Base-by-base conservation (phyloP, 2,329 filamentous ascomycete species). In the Nothopassalora personata region DNA sequence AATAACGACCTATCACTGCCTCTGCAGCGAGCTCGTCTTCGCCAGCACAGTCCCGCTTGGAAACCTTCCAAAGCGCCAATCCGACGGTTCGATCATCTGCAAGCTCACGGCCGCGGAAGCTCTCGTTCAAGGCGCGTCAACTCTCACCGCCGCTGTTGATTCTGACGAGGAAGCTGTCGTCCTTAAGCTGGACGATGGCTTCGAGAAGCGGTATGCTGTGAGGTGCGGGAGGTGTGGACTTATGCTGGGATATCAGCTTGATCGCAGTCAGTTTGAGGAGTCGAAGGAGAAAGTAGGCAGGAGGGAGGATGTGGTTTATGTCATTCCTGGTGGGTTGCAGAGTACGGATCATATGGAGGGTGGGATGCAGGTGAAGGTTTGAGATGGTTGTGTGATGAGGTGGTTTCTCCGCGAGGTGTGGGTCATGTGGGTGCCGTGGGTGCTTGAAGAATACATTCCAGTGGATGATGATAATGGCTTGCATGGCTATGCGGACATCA, bases 11-110 rank as follows among this genome's bases (percentile, higher is more conserved):
- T 83, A 84, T 73, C 81, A 84, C 74, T 89, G 86, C 78, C 79
- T 86, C 70, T 89, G 86, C 79, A 83, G 78, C 49, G 81, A 86
- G 66, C 81, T 88, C 62, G 75, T 88, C 56, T 79, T 89, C 62
- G 81, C 84, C 23, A 85, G 78, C 48, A 83, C 82, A 0, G 79
- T 82, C 39, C 70, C 77, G 2, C 74, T 88, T 50, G 61, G 74
- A 30, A 64, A 73, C 0, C 77, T 87, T 10, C 83, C 84, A 1
- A 78, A 74, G 7, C 82, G 86, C 50, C 70, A 75, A 60, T 62
- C 68, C 50, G 85, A 88, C 70, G 71, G 71, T 19, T 80, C 84
- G 0, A 70, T 81, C 57, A 87, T 88, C 62, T 77, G 87, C 23
- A 81, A 83, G 1, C 73, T 87, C 34, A 36, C 49, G 5, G 43